phyloP scores from a whole-genome alignment of 768 basidiomycete genomes.

The Podaxis carcinomalis region DNA sequence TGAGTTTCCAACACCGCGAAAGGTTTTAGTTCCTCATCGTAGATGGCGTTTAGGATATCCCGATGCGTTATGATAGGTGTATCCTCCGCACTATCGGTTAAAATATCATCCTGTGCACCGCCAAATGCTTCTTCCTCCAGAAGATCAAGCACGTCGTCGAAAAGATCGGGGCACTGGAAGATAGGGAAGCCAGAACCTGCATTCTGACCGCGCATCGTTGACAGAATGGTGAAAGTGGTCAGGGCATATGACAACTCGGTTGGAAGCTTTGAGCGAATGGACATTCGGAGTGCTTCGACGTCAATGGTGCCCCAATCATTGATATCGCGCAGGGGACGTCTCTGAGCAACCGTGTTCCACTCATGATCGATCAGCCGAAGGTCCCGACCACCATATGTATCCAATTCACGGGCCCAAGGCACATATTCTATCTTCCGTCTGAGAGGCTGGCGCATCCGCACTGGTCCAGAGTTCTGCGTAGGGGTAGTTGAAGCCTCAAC shows the following conservation, averaged over 20 bases:
- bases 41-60: slow-evolving; percentile 53
- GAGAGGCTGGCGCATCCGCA: slow-evolving; percentile 45
- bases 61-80: slow-evolving; percentile 55
- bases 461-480: slow-evolving; percentile 18
- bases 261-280: slow-evolving; percentile 78
- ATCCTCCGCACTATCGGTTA: slow-evolving; percentile 25
- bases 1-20: slow-evolving; percentile 52
- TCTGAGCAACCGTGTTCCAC: slow-evolving; percentile 41
- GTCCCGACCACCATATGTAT: slow-evolving; percentile 81
- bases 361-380: slow-evolving; percentile 63
- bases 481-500: slow-evolving; percentile 19
- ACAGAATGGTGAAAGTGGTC: slow-evolving; percentile 79
- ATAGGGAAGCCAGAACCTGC: slow-evolving; percentile 71
- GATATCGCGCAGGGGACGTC: slow-evolving; percentile 62
- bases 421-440: slow-evolving; percentile 87
- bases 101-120: slow-evolving; percentile 32
- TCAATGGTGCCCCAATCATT: slow-evolving; percentile 89
- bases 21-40: slow-evolving; percentile 52
- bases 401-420: slow-evolving; percentile 71
- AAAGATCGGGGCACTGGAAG: slow-evolving; percentile 68
- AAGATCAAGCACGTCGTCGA: slow-evolving; percentile 85
- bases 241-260: slow-evolving; percentile 87
- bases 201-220: slow-evolving; percentile 68
- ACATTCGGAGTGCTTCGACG: slow-evolving; percentile 91
- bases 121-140: slow-evolving; percentile 77